Percentiles rank a stretch among this genome's conserved stretches.
These are phyloP conservation scores for Scleroderma citrinum DNA, from an alignment of 768 basidiomycete species.

Conservation along the genomic window DNA sequence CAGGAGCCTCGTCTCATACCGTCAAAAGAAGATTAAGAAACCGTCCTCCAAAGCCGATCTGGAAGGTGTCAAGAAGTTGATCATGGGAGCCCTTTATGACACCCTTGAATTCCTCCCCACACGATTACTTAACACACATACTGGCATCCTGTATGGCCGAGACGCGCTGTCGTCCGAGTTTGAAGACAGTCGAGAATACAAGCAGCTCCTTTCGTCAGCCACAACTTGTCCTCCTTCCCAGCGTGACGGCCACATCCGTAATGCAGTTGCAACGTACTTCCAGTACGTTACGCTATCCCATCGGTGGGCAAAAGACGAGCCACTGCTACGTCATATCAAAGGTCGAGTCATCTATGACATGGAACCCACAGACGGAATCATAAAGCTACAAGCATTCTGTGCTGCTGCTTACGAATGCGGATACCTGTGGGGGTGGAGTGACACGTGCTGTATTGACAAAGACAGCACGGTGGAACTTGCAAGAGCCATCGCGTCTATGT, in stretches of 20 bases:
- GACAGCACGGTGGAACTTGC: background rate
- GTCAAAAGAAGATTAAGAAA: too few relatives aligned
- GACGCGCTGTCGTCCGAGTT: background rate
- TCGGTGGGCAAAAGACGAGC: background rate
- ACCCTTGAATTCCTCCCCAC: too few relatives aligned
- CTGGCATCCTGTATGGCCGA: conserved; percentile 3
- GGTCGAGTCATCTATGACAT: background rate
- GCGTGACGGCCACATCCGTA: background rate
- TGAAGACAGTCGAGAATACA: background rate
- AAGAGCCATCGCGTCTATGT: conserved; percentile 1
- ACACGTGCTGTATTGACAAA: background rate
- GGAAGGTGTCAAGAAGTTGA: too few relatives aligned
- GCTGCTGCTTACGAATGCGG: background rate
- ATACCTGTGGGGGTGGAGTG: too few relatives aligned
- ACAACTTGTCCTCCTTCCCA: background rate
- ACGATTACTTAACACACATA: background rate
- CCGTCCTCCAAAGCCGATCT: too few relatives aligned
- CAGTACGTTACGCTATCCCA: background rate
- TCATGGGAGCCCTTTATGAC: too few relatives aligned
- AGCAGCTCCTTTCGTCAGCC: background rate
- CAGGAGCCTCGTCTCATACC: too few relatives aligned
- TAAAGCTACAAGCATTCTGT: background rate
- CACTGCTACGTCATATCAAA: background rate
- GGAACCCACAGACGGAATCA: background rate
- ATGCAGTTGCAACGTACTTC: background rate